Conservation (phyloP, 768 basidiomycete genomes). For the Leccinum disarticulatum region DNA sequence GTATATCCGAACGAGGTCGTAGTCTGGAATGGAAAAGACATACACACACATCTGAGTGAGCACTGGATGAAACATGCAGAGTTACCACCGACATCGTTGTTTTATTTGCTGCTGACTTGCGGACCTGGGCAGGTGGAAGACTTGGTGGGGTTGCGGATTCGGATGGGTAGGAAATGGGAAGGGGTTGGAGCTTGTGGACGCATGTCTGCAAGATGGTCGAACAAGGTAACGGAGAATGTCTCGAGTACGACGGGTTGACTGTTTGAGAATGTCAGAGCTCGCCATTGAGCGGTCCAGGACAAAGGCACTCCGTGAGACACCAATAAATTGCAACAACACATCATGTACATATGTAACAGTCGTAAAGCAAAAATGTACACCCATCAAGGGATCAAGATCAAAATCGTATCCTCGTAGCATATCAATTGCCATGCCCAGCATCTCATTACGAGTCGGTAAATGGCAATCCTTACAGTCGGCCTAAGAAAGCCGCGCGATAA, state of each 20-base stretch:
- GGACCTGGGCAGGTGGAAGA: conserved; percentile 57
- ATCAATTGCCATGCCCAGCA: too few species aligned
- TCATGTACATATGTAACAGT: neutral
- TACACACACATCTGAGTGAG: conserved; percentile 2
- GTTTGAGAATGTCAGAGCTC: conserved; percentile 6
- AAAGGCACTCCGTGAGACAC: neutral
- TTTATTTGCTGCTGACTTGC: conserved; percentile 57
- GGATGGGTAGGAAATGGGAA: conserved; percentile 52
- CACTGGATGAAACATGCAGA: neutral
- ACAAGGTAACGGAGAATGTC: conserved; percentile 5
- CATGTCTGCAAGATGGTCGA: conserved; percentile 15
- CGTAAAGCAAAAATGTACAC: conserved; percentile 1
- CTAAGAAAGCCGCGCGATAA: conserved; percentile 59
- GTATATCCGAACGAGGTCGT: conserved; percentile 76
- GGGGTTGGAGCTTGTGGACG: conserved; percentile 27
- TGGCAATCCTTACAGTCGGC: neutral
- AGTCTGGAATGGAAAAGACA: conserved; percentile 45
- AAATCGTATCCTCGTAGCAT: neutral
- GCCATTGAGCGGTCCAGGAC: conserved; percentile 6
- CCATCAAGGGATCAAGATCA: neutral
- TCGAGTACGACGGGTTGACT: conserved; percentile 1
- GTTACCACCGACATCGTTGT: conserved; percentile 51
- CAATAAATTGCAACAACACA: neutral
- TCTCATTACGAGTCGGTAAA: neutral
- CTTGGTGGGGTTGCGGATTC: conserved; percentile 60